Conservation (phyloP, 176 grass and related monocot genomes). For the Bolboschoenus planiculmis region DNA sequence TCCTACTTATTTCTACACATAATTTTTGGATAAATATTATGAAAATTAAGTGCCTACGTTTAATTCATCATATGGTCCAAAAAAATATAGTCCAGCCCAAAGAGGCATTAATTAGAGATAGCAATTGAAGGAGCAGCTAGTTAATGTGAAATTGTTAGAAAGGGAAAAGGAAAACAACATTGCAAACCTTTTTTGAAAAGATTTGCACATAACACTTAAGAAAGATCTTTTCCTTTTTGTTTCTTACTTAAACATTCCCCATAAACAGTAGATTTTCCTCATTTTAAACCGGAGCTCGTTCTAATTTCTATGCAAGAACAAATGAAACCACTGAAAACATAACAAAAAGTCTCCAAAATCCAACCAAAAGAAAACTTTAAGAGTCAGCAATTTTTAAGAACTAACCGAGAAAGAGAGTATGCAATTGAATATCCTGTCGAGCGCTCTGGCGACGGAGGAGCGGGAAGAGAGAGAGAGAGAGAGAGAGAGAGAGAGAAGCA, state of each 20-base stretch:
- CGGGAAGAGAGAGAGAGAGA: not conserved
- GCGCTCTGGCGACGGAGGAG: not conserved
- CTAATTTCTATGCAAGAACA: not conserved
- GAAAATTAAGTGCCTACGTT: not conserved
- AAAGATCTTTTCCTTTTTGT: not conserved
- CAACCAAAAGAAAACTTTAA: not conserved
- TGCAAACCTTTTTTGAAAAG: not conserved
- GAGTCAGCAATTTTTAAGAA: not conserved
- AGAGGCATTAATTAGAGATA: not conserved
- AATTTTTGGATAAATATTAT: not conserved
- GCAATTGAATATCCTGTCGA: not conserved
- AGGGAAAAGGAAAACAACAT: not conserved
- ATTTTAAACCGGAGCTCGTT: not conserved
- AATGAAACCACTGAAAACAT: not conserved
- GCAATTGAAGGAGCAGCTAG: not conserved
- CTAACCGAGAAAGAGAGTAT: not conserved
- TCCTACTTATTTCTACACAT: not conserved
- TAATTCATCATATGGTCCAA: not conserved
- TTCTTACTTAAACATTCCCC: not conserved
- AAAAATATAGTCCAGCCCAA: not conserved
- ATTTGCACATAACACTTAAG: not conserved
- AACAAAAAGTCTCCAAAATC: not conserved
- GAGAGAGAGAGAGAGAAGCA: not conserved
- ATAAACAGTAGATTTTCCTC: not conserved
- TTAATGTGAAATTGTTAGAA: not conserved